Conservation (phyloP, 441 rosid species). For the Aleurites moluccanus region DNA sequence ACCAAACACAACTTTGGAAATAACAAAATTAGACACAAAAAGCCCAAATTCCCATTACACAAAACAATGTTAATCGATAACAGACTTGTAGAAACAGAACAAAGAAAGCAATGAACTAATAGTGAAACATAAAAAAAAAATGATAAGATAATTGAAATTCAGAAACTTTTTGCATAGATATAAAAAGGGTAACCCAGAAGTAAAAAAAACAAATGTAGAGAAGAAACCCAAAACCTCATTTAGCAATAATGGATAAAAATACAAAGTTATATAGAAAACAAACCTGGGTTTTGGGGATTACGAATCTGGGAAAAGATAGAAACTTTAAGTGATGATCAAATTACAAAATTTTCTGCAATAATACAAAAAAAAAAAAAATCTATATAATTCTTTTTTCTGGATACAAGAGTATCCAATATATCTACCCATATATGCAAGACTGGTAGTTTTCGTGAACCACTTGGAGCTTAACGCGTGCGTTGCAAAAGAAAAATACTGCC, state of each 20-base stretch:
- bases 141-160: background rate
- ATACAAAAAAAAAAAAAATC: background rate
- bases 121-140: constrained; percentile 5
- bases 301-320: background rate
- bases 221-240: background rate
- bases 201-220: background rate
- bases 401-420: too few species aligned
- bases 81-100: background rate
- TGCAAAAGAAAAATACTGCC: background rate
- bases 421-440: constrained; percentile 1
- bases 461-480: constrained; percentile 10
- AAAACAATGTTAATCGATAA: background rate
- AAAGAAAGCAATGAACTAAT: background rate
- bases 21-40: background rate
- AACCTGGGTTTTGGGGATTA: constrained; percentile 20
- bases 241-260: background rate
- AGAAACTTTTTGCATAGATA: constrained; percentile 2
- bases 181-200: constrained; percentile 13
- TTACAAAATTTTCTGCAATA: background rate
- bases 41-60: background rate
- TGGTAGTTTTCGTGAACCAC: constrained; percentile 18
- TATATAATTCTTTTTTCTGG: background rate
- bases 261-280: background rate
- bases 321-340: background rate
- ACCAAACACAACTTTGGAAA: background rate